These are phyloP conservation scores for Trichoderma gamsii DNA, from an alignment of 495 filamentous ascomycete genomes.

Conservation along the genomic window DNA sequence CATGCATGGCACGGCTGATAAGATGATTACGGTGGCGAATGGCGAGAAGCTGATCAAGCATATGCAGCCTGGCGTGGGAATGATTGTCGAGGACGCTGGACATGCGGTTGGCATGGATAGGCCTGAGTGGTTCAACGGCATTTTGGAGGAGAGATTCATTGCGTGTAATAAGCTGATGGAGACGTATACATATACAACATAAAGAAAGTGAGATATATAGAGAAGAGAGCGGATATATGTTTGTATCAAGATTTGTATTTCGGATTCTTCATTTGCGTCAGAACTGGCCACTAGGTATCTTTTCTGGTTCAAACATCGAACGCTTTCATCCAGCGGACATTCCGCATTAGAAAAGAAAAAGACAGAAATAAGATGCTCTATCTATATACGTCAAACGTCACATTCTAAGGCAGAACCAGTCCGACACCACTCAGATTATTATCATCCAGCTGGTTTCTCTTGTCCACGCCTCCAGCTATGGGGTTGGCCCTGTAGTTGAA, in stretches of 20 bases:
- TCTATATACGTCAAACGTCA: neutral
- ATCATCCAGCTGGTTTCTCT: constrained; percentile 65
- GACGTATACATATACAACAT: neutral
- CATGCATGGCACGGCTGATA: constrained; percentile 65
- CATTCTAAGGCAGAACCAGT: constrained; percentile 68
- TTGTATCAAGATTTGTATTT: neutral
- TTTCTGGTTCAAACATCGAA: neutral
- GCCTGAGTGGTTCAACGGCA: constrained; percentile 51
- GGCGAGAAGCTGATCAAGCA: constrained; percentile 51
- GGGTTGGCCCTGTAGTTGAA: constrained; percentile 89
- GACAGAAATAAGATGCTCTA: neutral
- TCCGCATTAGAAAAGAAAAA: neutral
- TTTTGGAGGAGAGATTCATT: constrained; percentile 47
- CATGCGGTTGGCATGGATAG: constrained; percentile 64
- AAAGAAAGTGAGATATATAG: neutral
- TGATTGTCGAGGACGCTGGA: constrained; percentile 58
- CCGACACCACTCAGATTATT: constrained; percentile 78
- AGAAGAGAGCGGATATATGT: neutral
- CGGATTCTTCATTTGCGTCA: neutral
- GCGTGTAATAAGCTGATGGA: neutral
- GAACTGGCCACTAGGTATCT: neutral
- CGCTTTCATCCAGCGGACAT: neutral
- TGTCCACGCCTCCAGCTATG: constrained; percentile 76
- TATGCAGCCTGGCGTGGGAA: constrained; percentile 41
- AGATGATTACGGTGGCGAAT: constrained; percentile 67